A percentile compares a stretch with the other conserved stretches of the same genome.
phyloP scores from a whole-genome alignment of 1,284 basidiomycete genomes.

The Irpex rosettiformis region DNA sequence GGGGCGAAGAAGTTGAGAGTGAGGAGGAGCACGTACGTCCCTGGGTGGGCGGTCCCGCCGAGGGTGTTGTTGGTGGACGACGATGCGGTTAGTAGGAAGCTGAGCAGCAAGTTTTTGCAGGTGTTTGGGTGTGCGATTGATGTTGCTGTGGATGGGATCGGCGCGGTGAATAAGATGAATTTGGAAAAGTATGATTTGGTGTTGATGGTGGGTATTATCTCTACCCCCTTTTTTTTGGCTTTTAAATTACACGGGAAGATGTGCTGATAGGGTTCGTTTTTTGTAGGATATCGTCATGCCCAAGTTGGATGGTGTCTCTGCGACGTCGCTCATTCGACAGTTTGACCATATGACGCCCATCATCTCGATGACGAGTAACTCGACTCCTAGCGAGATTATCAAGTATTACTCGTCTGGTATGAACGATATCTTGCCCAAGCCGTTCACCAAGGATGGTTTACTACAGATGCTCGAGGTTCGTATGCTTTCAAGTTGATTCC shows the following conservation, averaged over 20 bases:
- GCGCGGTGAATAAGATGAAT: conserved; percentile 96
- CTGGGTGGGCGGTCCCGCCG: conserved; percentile 86
- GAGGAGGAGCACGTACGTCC: conserved; percentile 76
- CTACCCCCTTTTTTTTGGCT: conserved; percentile 5
- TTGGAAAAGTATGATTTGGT: conserved; percentile 93
- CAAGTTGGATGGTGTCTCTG: conserved; percentile 85
- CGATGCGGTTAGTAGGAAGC: conserved; percentile 85
- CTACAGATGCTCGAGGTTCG: conserved; percentile 83
- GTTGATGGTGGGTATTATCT: conserved; percentile 78
- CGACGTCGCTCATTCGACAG: conserved; percentile 90
- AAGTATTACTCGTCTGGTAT: conserved; percentile 91
- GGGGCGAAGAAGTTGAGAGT: conserved; percentile 55
- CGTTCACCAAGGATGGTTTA: conserved; percentile 91
- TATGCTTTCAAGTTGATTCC: background rate
- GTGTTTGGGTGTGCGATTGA: conserved; percentile 95
- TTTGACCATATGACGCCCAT: conserved; percentile 95
- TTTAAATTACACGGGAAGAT: background rate
- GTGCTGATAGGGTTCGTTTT: background rate
- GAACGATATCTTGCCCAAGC: conserved; percentile 98
- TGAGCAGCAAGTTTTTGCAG: conserved; percentile 92
- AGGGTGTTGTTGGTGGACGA: conserved; percentile 93
- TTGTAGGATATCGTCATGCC: conserved; percentile 92
- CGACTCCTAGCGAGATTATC: conserved; percentile 87
- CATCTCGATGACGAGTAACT: conserved; percentile 96
- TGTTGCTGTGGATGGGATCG: conserved; percentile 91